These are phyloP conservation scores for Byssothecium circinans DNA, from an alignment of 2,329 filamentous ascomycete genomes.

Conservation along the genomic window DNA sequence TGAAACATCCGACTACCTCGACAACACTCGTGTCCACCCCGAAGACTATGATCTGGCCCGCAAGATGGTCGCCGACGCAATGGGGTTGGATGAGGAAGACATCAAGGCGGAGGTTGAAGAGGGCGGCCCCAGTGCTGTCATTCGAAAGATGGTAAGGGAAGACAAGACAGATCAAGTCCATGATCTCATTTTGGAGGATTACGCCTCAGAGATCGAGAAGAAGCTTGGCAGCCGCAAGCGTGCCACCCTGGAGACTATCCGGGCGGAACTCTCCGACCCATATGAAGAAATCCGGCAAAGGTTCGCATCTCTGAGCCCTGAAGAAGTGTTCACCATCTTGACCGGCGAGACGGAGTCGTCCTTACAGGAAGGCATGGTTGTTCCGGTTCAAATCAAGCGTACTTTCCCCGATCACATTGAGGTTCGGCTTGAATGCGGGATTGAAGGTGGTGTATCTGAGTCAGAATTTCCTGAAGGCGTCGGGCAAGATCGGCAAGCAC, in stretches of 20 bases:
- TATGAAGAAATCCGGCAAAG: constrained; percentile 91
- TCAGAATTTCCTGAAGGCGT: constrained; percentile 77
- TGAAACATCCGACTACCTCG: constrained; percentile 82
- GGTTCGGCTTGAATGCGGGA: constrained; percentile 88
- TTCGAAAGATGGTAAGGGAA: constrained; percentile 92
- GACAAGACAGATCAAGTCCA: constrained; percentile 94
- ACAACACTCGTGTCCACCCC: constrained; percentile 95
- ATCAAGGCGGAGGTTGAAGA: constrained; percentile 93
- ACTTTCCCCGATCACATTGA: constrained; percentile 93
- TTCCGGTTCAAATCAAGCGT: constrained; percentile 83
- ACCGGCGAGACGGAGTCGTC: constrained; percentile 89
- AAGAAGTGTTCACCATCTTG: constrained; percentile 93
- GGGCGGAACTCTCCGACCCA: constrained; percentile 85
- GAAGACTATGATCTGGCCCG: constrained; percentile 98
- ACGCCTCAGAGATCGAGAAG: constrained; percentile 89
- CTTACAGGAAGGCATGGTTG: constrained; percentile 85
- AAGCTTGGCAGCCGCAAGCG: constrained; percentile 95
- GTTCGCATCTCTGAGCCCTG: constrained; percentile 68
- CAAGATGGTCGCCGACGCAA: constrained; percentile 96
- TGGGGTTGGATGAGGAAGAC: constrained; percentile 96
- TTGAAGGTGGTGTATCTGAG: constrained; percentile 84
- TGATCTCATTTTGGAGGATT: constrained; percentile 93
- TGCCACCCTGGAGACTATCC: constrained; percentile 92
- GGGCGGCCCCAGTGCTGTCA: constrained; percentile 84
- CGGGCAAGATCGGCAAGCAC: constrained; percentile 50